A percentile compares a stretch with the other conserved stretches of the same genome.
These are phyloP conservation scores for Buxus sempervirens DNA, from an alignment of 164 flowering plant species.

Conservation along the genomic window DNA sequence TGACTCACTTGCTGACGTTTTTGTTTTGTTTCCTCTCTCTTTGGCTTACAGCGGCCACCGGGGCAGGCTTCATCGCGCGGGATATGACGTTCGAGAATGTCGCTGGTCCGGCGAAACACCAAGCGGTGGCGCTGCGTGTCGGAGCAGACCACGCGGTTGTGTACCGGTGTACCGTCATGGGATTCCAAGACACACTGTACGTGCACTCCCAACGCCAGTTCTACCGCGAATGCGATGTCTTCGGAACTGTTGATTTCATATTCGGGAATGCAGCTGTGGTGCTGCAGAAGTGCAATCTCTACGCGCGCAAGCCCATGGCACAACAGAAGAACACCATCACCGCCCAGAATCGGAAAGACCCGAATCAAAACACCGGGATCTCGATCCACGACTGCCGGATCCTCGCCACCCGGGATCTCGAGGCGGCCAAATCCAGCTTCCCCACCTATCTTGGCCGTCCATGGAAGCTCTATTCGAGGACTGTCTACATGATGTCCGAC, in stretches of 20 bases:
- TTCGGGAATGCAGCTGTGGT: conserved; percentile 72
- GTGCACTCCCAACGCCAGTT: conserved; percentile 57
- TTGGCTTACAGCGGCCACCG: conserved; percentile 43
- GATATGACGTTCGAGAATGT: conserved; percentile 60
- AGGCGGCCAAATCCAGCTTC: not conserved
- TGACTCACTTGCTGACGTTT: too few species aligned
- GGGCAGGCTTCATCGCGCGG: conserved; percentile 56
- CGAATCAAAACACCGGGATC: conserved; percentile 60
- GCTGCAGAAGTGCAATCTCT: conserved; percentile 53
- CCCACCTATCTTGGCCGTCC: conserved; percentile 26
- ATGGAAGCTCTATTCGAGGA: conserved; percentile 24
- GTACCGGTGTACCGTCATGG: conserved; percentile 50
- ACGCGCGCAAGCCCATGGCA: conserved; percentile 42
- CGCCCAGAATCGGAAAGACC: conserved; percentile 55
- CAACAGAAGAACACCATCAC: conserved; percentile 41
- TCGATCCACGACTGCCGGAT: conserved; percentile 48
- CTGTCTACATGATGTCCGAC: conserved; percentile 16
- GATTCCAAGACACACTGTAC: conserved; percentile 68
- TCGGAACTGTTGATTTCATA: conserved; percentile 65
- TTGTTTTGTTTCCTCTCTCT: not conserved
- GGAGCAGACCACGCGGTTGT: conserved; percentile 55
- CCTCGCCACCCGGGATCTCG: conserved; percentile 39
- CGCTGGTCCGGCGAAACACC: conserved; percentile 57
- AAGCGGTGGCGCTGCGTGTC: conserved; percentile 64
- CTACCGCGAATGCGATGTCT: conserved; percentile 54